Percentiles rank a stretch among this genome's conserved stretches.
Evolutionary conservation across 2,329 filamentous ascomycete genomes (phyloP).

Genomic region (Fusarium veterinarium): DNA sequence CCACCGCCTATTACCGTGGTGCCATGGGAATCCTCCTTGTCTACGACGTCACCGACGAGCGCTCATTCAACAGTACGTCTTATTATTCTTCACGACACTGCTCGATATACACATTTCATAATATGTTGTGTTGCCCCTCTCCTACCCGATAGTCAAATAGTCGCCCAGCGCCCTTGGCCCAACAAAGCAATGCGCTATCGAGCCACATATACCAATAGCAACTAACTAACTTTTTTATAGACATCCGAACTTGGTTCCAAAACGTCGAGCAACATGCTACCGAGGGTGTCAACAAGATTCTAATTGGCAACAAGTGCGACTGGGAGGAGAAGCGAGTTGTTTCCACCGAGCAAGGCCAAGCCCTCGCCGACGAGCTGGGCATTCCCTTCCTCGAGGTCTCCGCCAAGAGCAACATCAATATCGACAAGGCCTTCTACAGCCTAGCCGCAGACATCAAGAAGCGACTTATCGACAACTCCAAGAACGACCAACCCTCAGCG

Average conservation of each 20-base stretch:
- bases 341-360: slow-evolving; percentile 91
- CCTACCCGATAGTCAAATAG: background rate
- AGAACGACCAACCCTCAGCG: slow-evolving; percentile 72
- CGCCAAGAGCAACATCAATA: slow-evolving; percentile 99
- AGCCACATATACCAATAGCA: slow-evolving; percentile 11
- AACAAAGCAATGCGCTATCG: slow-evolving; percentile 1
- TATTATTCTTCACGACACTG: background rate
- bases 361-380: slow-evolving; percentile 92
- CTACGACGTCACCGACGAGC: slow-evolving; percentile 97
- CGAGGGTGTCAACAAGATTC: slow-evolving; percentile 99
- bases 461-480: slow-evolving; percentile 90
- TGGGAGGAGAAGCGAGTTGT: slow-evolving; percentile 99
- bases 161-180: background rate
- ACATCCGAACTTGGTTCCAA: slow-evolving; percentile 99
- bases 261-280: slow-evolving; percentile 98
- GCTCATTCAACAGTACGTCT: slow-evolving; percentile 89
- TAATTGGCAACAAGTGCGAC: slow-evolving; percentile 99
- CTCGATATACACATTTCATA: background rate
- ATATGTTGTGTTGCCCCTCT: background rate
- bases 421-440: slow-evolving; percentile 97
- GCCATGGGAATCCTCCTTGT: slow-evolving; percentile 98
- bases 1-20: slow-evolving; percentile 97
- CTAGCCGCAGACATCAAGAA: slow-evolving; percentile 98
- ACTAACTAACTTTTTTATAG: slow-evolving; percentile 58
- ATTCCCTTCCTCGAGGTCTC: slow-evolving; percentile 99